phyloP scores from a whole-genome alignment of 208 protist genomes.

The Trypanosoma theileri region DNA sequence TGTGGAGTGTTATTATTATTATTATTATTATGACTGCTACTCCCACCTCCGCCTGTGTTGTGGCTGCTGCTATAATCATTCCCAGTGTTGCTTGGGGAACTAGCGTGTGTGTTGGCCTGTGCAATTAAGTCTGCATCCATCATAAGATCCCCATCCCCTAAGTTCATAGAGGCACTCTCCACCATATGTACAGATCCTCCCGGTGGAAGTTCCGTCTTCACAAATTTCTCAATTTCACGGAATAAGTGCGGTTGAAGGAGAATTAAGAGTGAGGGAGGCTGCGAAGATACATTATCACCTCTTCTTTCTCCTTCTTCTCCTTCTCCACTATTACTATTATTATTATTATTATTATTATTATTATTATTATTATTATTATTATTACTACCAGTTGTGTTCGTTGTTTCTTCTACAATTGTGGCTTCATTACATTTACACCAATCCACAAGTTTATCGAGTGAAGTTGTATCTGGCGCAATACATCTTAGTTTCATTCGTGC shows the following conservation, averaged over 20 bases:
- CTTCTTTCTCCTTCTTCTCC: too few relatives aligned
- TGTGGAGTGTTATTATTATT: not conserved
- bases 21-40: too few relatives aligned
- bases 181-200: conserved; percentile 76
- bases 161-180: conserved; percentile 66
- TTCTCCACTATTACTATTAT: conserved; percentile 2
- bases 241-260: conserved; percentile 72
- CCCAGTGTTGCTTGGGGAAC: too few relatives aligned
- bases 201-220: conserved; percentile 58
- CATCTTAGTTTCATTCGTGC: conserved; percentile 94
- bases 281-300: not conserved
- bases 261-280: conserved; percentile 47
- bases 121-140: conserved; percentile 27
- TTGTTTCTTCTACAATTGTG: conserved; percentile 42
- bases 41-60: too few relatives aligned
- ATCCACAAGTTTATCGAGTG: conserved; percentile 39
- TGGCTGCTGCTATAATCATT: too few relatives aligned
- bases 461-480: conserved; percentile 40
- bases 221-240: conserved; percentile 69
- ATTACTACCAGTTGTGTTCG: not conserved
- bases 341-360: conserved; percentile 1
- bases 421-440: conserved; percentile 62
- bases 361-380: conserved; percentile 5
- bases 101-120: conserved; percentile 20
- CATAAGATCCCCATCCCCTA: conserved; percentile 24